Evolutionary conservation across 441 rosid species (phyloP).

Genomic region (Hura crepitans): DNA sequence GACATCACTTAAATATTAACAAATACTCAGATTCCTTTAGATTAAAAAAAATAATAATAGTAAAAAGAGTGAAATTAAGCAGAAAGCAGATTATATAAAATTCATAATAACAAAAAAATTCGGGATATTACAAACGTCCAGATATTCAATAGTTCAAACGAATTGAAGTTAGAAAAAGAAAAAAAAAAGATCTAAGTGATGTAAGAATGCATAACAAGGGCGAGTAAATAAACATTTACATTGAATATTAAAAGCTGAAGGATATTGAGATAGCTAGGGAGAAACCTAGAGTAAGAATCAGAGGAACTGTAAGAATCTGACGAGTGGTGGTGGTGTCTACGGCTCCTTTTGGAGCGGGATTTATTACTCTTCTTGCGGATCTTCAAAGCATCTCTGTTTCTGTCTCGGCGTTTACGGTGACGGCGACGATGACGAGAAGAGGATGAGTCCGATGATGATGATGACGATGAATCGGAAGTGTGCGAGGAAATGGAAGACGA

Average conservation of each 20-base stretch:
- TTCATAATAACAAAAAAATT: background rate
- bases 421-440: slow-evolving; percentile 49
- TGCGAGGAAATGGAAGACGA: slow-evolving; percentile 48
- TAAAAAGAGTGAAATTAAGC: background rate
- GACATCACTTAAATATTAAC: background rate
- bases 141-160: background rate
- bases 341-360: slow-evolving; percentile 52
- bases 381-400: slow-evolving; percentile 53
- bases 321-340: slow-evolving; percentile 40
- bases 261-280: background rate
- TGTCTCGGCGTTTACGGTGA: slow-evolving; percentile 40
- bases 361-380: slow-evolving; percentile 56
- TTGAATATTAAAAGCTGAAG: too few species aligned
- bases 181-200: background rate
- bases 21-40: too few species aligned
- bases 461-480: slow-evolving; percentile 39
- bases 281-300: slow-evolving; percentile 55
- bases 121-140: background rate
- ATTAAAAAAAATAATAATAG: too few species aligned
- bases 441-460: slow-evolving; percentile 47
- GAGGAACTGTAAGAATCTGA: slow-evolving; percentile 36
- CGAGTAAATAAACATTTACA: background rate
- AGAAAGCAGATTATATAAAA: background rate
- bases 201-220: background rate
- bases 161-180: background rate